phyloP scores from a whole-genome alignment of 2,329 filamentous ascomycete genomes.

The Colletotrichum lindemuthianum region DNA sequence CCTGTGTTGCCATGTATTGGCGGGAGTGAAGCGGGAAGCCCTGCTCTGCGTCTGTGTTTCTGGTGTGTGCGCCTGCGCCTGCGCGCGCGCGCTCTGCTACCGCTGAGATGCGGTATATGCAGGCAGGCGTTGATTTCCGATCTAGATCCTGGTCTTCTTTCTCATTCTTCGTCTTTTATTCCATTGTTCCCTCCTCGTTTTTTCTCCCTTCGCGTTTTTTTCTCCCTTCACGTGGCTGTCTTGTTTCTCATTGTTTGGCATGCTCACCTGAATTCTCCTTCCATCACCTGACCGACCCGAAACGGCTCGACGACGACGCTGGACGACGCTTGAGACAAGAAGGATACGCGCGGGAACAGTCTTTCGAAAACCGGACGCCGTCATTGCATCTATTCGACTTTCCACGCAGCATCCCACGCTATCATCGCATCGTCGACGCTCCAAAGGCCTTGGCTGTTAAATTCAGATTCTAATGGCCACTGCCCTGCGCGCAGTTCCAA shows the following conservation, averaged over 20 bases:
- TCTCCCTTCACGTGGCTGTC: background rate
- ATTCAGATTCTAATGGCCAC: constrained; percentile 31
- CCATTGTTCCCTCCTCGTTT: background rate
- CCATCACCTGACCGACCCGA: background rate
- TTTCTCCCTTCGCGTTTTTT: background rate
- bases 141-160: constrained; percentile 6
- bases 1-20: constrained; percentile 28
- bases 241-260: background rate
- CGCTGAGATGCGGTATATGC: constrained; percentile 4
- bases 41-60: constrained; percentile 35
- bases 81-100: constrained; percentile 9
- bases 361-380: background rate
- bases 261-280: no score
- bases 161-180: background rate
- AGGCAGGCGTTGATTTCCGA: constrained; percentile 21
- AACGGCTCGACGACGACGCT: constrained; percentile 12
- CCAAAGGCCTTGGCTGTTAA: constrained; percentile 7
- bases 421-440: constrained; percentile 13
- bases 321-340: constrained; percentile 2
- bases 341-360: background rate
- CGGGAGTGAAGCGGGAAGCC: constrained; percentile 28
- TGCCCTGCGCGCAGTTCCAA: constrained; percentile 16
- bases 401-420: background rate
- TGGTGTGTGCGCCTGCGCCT: constrained; percentile 29
- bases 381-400: background rate